Evolutionary conservation across 208 protist species (phyloP), one percentile per base, ranked within the genome.

Genomic region (Acanthamoeba culbertsoni): DNA sequence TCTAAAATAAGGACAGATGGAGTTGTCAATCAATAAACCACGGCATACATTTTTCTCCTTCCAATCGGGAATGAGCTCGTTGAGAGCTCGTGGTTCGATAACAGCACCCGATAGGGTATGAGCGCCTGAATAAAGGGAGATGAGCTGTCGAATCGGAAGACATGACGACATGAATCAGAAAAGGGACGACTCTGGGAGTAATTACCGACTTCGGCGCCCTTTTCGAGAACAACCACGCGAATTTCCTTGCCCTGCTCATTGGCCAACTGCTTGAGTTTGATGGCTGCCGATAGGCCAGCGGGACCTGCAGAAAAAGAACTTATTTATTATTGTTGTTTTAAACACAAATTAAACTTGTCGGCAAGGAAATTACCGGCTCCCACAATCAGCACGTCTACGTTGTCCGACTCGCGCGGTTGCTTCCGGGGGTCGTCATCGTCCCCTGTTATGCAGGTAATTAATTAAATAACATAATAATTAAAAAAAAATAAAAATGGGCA

Each of bases 81-180:
- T 96, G 1, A 99, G 95, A 14, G 98, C 96, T 45, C 95, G 96
- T 40, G 98, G 97, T 94, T 99, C 98, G n/a, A 99, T 91, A 42
- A 99, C 99, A 82, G 98, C 98, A 71, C 99, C 99, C 28, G 98
- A 99, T 37, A 99, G 95, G 1, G 98, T 99, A 96, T 99, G 99
- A 14, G 97, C 97, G 86, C 98, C 98, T 86, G 98, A 18, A 90
- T 20, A 28, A 4, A 31, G 14, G 37, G 26, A 90, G 79, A 20
- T 2, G 79, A 14, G 77, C 42, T 59, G 51, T 16, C 7, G 37
- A 10, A 94, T 46, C 23, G 16, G 40, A 28, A 40, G 63, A 28
- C 28, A 28, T 53, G 43, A 94, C 35, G 73, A 93, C 10, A 93
- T 75, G 75, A 28, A 12, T 43, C n/a, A n/a, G n/a, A n/a, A n/a